Evolutionary conservation across 805 yeast genomes (phyloP).

Genomic region (Monosporozyma aerobia): DNA sequence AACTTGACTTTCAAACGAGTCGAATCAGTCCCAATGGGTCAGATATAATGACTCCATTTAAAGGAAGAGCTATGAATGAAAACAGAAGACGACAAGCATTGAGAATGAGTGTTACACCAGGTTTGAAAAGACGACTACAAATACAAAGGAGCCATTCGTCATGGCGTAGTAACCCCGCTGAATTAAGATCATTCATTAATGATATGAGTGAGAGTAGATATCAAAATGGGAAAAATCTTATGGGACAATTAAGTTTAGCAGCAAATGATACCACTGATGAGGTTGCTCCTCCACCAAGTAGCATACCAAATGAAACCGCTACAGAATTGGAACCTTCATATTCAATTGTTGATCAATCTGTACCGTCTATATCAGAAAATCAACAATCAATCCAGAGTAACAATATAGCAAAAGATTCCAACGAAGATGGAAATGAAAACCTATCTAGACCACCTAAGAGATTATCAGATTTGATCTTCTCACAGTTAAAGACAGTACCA

Average conservation of each 20-base stretch:
- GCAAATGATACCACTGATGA: not conserved
- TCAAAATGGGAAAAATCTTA: slow-evolving; percentile 11
- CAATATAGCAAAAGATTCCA: not conserved
- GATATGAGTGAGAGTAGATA: slow-evolving; percentile 20
- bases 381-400: not conserved
- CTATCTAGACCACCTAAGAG: not conserved
- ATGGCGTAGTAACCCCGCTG: slow-evolving; percentile 11
- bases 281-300: not conserved
- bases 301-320: not conserved
- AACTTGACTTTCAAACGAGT: not conserved
- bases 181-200: slow-evolving; percentile 13
- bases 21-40: not conserved
- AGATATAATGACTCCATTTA: slow-evolving; percentile 17
- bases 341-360: not conserved
- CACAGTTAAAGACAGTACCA: slow-evolving; percentile 6
- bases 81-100: slow-evolving; percentile 14
- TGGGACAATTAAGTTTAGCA: slow-evolving; percentile 2
- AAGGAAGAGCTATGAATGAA: slow-evolving; percentile 19
- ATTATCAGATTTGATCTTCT: slow-evolving; percentile 9
- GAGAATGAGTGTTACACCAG: slow-evolving; percentile 16
- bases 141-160: slow-evolving; percentile 7
- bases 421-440: not conserved
- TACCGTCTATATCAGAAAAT: not conserved
- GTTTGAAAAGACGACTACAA: slow-evolving; percentile 11
- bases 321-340: not conserved